Conservation (phyloP, 345 rosid genomes). For the Aquilaria sinensis region DNA sequence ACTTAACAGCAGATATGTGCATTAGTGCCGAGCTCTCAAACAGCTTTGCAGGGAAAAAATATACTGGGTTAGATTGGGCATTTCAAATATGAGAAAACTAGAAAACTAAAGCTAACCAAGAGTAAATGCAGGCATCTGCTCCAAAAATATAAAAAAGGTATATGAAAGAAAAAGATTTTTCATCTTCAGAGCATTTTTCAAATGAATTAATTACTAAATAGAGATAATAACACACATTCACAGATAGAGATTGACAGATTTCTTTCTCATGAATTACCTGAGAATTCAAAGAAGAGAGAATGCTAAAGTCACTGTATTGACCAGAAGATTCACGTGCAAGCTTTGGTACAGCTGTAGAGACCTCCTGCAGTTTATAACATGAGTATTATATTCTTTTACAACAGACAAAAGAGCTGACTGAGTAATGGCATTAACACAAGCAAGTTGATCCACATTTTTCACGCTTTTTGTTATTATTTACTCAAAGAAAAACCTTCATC, state of each 20-base stretch:
- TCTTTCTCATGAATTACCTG: conserved; percentile 45
- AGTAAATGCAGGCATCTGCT: neutral
- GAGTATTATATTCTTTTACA: conserved; percentile 1
- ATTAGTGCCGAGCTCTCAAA: conserved; percentile 98
- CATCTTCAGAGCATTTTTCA: too few relatives aligned
- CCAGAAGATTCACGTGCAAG: conserved; percentile 74
- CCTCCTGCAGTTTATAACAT: conserved; percentile 44
- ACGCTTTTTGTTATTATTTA: too few relatives aligned
- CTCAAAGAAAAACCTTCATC: too few relatives aligned
- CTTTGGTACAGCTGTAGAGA: conserved; percentile 66
- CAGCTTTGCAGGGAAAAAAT: conserved; percentile 48
- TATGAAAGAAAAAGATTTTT: neutral
- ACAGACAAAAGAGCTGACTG: neutral
- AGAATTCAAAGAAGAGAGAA: conserved; percentile 92
- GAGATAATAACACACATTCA: too few relatives aligned
- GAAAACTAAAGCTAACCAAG: conserved; percentile 3
- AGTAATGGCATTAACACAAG: too few relatives aligned
- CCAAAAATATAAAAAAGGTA: conserved; percentile 7
- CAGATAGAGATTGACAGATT: neutral
- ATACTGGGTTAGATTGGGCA: conserved; percentile 27
- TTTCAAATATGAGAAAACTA: neutral
- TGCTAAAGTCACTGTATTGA: conserved; percentile 70
- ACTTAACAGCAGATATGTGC: conserved; percentile 92
- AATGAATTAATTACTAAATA: neutral
- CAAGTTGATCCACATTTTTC: too few relatives aligned